These are phyloP conservation scores for Garcia nutans DNA, from an alignment of 345 rosid species.

Conservation along the genomic window DNA sequence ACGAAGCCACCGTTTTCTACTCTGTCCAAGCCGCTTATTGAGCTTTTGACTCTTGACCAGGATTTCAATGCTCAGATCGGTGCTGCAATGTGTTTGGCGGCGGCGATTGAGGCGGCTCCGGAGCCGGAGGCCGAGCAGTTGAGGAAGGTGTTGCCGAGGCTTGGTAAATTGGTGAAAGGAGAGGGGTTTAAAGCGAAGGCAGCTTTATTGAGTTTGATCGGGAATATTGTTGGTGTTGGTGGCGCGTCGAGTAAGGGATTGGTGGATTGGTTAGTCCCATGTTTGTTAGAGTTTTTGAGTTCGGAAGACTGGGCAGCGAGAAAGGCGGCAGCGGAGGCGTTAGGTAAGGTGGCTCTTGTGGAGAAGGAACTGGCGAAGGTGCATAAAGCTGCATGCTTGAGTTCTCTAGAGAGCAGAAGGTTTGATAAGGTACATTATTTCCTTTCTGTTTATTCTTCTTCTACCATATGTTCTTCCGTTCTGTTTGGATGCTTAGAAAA, in stretches of 20 bases:
- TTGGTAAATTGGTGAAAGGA: slow-evolving; percentile 58
- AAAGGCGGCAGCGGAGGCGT: slow-evolving; percentile 81
- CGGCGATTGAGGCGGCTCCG: slow-evolving; percentile 60
- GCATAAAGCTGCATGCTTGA: slow-evolving; percentile 48
- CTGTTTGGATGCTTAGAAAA: slow-evolving; percentile 19
- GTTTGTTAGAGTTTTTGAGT: slow-evolving; percentile 60
- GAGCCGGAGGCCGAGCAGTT: slow-evolving; percentile 63
- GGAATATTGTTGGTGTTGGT: slow-evolving; percentile 59
- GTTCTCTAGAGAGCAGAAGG: slow-evolving; percentile 56
- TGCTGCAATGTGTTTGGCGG: slow-evolving; percentile 75
- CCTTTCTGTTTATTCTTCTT: background rate
- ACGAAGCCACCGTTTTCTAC: slow-evolving; percentile 54
- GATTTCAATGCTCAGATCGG: slow-evolving; percentile 75
- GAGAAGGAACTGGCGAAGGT: slow-evolving; percentile 61
- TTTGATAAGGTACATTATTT: slow-evolving; percentile 68
- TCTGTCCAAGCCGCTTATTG: slow-evolving; percentile 62
- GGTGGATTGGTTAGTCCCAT: slow-evolving; percentile 67
- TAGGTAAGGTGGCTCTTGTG: slow-evolving; percentile 60
- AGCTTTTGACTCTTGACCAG: slow-evolving; percentile 60
- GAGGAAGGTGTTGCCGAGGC: slow-evolving; percentile 60
- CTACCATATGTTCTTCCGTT: background rate
- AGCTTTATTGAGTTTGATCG: slow-evolving; percentile 59
- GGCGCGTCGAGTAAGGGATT: slow-evolving; percentile 52
- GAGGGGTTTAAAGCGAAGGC: slow-evolving; percentile 83
- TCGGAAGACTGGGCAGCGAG: slow-evolving; percentile 81